These are phyloP conservation scores for Trametes hirsuta DNA, from an alignment of 1,284 basidiomycete genomes.

Conservation along the genomic window DNA sequence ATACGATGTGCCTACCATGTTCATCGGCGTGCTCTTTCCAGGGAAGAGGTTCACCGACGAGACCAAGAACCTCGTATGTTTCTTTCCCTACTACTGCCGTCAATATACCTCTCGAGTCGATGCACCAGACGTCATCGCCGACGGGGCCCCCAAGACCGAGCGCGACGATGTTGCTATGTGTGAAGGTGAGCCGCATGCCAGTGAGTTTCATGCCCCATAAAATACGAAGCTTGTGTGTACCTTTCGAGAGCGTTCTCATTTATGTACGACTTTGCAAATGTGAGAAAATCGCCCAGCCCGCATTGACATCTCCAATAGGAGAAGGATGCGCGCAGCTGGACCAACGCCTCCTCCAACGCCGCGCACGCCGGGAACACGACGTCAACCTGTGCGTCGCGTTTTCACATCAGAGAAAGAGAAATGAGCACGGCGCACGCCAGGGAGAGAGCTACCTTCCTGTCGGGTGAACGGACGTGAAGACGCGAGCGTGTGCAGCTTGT, in stretches of 20 bases:
- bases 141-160: slow-evolving; percentile 36
- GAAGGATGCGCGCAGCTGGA: slow-evolving; percentile 38
- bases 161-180: slow-evolving; percentile 22
- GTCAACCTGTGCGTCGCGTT: slow-evolving; percentile 48
- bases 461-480: slow-evolving; percentile 20
- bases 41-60: slow-evolving; percentile 54
- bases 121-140: slow-evolving; percentile 62
- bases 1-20: slow-evolving; percentile 46
- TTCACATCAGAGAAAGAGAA: not conserved
- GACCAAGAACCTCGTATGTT: slow-evolving; percentile 59
- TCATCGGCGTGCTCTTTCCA: slow-evolving; percentile 43
- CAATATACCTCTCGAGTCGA: slow-evolving; percentile 60
- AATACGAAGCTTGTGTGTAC: not conserved
- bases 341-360: slow-evolving; percentile 41
- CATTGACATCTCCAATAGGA: slow-evolving; percentile 44
- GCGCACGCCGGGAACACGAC: slow-evolving; percentile 50
- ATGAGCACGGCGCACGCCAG: too few relatives aligned
- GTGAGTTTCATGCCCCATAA: not conserved
- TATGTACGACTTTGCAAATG: slow-evolving; percentile 32
- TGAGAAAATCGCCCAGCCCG: slow-evolving; percentile 46
- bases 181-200: not conserved
- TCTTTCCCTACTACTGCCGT: slow-evolving; percentile 56
- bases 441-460: slow-evolving; percentile 15
- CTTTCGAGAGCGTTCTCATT: slow-evolving; percentile 28
- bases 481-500: slow-evolving; percentile 6